These are phyloP conservation scores for Beauveria sp. DNA, from an alignment of 2,329 filamentous ascomycete species.

Conservation along the genomic window DNA sequence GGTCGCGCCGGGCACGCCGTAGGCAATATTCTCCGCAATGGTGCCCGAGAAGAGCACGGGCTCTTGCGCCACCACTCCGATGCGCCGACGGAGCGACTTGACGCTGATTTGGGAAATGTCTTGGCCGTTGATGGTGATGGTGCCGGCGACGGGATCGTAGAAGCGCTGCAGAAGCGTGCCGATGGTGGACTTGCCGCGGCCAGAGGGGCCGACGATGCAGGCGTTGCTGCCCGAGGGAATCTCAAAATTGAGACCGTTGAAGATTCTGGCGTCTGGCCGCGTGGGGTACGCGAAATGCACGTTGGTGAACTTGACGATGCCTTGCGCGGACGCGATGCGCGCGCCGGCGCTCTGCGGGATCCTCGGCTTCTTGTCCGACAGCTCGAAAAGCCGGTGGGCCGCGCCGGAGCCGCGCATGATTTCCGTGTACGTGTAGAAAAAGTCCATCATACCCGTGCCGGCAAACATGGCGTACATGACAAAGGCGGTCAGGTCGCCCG, in stretches of 20 bases:
- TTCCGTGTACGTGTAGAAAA: slow-evolving; percentile 95
- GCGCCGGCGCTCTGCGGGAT: slow-evolving; percentile 77
- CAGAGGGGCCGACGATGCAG: slow-evolving; percentile 91
- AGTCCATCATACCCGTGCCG: slow-evolving; percentile 79
- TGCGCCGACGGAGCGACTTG: slow-evolving; percentile 84
- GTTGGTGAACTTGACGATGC: slow-evolving; percentile 78
- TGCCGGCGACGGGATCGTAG: slow-evolving; percentile 73
- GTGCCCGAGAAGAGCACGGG: slow-evolving; percentile 86
- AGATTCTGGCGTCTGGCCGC: slow-evolving; percentile 83
- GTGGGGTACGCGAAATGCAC: slow-evolving; percentile 91
- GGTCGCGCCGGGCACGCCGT: slow-evolving; percentile 74
- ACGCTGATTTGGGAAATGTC: slow-evolving; percentile 84
- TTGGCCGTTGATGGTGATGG: slow-evolving; percentile 73
- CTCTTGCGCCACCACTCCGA: slow-evolving; percentile 92
- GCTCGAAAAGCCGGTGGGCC: slow-evolving; percentile 86
- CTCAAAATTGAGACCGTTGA: slow-evolving; percentile 79
- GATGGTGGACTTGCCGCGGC: slow-evolving; percentile 93
- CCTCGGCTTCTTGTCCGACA: slow-evolving; percentile 81
- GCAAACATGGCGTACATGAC: slow-evolving; percentile 95
- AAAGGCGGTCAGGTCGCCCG: slow-evolving; percentile 92
- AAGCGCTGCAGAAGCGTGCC: slow-evolving; percentile 83
- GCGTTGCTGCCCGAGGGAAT: slow-evolving; percentile 93
- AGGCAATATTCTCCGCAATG: slow-evolving; percentile 84
- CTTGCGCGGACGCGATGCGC: slow-evolving; percentile 74
- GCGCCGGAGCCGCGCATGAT: slow-evolving; percentile 98